Percentiles rank a stretch among this genome's conserved stretches.
Conservation (phyloP, 192 early-diverging fungal species). For the Gonapodya prolifera region DNA sequence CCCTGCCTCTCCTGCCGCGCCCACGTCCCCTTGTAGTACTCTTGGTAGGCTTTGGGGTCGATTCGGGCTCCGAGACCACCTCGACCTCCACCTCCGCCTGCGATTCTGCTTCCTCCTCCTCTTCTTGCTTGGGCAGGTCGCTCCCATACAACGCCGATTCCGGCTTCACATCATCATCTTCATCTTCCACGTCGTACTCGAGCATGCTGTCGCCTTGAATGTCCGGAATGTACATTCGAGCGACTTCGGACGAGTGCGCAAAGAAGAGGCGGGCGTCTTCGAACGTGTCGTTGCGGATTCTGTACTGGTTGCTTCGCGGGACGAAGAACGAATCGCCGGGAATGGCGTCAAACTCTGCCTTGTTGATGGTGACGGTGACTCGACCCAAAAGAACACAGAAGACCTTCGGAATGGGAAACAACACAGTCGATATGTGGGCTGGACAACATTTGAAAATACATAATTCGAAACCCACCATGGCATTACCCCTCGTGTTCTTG, state of each 20-base stretch:
- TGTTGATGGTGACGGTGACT: constrained; percentile 28
- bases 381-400: constrained; percentile 27
- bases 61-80: too few relatives aligned
- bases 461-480: constrained; percentile 25
- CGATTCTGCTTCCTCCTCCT: background rate
- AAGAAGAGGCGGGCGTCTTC: background rate
- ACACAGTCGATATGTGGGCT: background rate
- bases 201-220: background rate
- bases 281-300: background rate
- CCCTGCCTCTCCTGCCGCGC: too few relatives aligned
- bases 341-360: constrained; percentile 23
- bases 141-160: too few relatives aligned
- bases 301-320: constrained; percentile 25
- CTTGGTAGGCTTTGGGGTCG: too few relatives aligned
- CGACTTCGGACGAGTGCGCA: background rate
- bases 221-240: background rate
- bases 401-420: constrained; percentile 14
- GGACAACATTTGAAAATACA: too few relatives aligned
- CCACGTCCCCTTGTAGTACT: too few relatives aligned
- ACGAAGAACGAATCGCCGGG: constrained; percentile 31
- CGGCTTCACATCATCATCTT: background rate
- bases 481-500: constrained; percentile 26
- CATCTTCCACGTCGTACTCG: background rate
- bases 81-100: background rate
- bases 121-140: too few relatives aligned